Conservation (phyloP, 2,329 filamentous ascomycete species). For the Aspergillus costaricaensis region DNA sequence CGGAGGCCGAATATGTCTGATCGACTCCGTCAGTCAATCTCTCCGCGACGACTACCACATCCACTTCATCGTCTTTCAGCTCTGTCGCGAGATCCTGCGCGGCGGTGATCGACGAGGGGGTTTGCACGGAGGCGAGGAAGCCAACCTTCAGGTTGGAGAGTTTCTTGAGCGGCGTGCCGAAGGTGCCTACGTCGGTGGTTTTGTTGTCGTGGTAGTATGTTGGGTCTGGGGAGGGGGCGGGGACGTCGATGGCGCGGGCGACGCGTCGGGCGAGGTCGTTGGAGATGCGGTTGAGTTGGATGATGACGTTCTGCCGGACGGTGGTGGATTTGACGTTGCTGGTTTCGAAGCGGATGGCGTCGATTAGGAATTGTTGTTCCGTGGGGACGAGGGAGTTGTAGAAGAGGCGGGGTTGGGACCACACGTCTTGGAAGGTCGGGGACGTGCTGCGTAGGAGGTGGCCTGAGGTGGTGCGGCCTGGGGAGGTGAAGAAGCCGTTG, state of each 20-base stretch:
- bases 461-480: constrained; percentile 56
- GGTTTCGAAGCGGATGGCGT: constrained; percentile 72
- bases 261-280: constrained; percentile 69
- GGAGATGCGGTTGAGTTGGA: constrained; percentile 68
- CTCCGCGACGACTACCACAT: constrained; percentile 64
- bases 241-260: constrained; percentile 61
- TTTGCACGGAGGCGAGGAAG: constrained; percentile 56
- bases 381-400: constrained; percentile 68
- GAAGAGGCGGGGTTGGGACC: constrained; percentile 72
- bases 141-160: constrained; percentile 66
- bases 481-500: constrained; percentile 70
- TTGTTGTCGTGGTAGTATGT: constrained; percentile 70
- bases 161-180: constrained; percentile 59
- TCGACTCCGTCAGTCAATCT: constrained; percentile 56
- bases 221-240: constrained; percentile 59
- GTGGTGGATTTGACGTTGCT: constrained; percentile 58
- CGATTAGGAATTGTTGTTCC: constrained; percentile 72
- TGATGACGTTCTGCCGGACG: constrained; percentile 66
- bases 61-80: constrained; percentile 49
- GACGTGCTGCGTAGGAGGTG: constrained; percentile 60
- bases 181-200: constrained; percentile 62
- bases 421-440: constrained; percentile 69
- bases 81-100: constrained; percentile 54
- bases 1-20: constrained; percentile 65
- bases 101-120: constrained; percentile 49